Conservation (phyloP, 371 early-diverging fungal genomes). For the Syncephalastrum sp. region DNA sequence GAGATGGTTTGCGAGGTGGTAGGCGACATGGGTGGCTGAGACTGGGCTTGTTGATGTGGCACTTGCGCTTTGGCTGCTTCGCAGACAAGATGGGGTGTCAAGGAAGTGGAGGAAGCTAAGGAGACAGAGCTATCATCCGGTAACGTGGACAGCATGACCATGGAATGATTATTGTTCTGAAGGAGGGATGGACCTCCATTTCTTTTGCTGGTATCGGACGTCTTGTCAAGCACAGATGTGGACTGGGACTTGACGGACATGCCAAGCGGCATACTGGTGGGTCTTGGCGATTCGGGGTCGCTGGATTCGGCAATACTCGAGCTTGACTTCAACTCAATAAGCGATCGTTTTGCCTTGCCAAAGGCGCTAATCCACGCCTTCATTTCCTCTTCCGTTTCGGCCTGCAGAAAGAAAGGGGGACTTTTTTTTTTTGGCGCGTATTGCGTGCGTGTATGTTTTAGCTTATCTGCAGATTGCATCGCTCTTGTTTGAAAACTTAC, state of each 20-base stretch:
- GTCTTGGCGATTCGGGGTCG: conserved; percentile 1
- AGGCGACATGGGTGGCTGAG: conserved; percentile 22
- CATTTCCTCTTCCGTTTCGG: conserved; percentile 73
- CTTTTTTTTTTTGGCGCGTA: conserved; percentile 10
- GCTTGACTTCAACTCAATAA: too few relatives aligned
- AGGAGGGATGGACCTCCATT: conserved; percentile 5
- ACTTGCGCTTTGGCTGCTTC: conserved; percentile 35
- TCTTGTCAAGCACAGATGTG: conserved; percentile 7
- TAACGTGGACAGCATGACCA: conserved; percentile 38
- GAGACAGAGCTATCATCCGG: conserved; percentile 26
- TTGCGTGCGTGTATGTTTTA: too few relatives aligned
- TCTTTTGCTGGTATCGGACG: conserved; percentile 1
- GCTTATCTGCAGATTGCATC: too few relatives aligned
- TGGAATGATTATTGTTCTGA: conserved; percentile 9
- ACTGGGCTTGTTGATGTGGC: conserved; percentile 17
- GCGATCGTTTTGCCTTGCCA: conserved; percentile 56
- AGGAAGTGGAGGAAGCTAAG: conserved; percentile 34
- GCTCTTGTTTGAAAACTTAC: conserved; percentile 28
- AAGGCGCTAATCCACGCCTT: conserved; percentile 66
- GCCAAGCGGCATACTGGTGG: conserved; percentile 6
- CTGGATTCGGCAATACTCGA: neutral
- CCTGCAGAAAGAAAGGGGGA: conserved; percentile 58
- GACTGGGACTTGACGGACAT: conserved; percentile 8
- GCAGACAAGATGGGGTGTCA: conserved; percentile 40
- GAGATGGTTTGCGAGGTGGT: conserved; percentile 25